These are phyloP conservation scores for bread wheat (Triticum aestivum) DNA, from an alignment of 176 grass and related monocot species.

Conservation along the genomic window DNA sequence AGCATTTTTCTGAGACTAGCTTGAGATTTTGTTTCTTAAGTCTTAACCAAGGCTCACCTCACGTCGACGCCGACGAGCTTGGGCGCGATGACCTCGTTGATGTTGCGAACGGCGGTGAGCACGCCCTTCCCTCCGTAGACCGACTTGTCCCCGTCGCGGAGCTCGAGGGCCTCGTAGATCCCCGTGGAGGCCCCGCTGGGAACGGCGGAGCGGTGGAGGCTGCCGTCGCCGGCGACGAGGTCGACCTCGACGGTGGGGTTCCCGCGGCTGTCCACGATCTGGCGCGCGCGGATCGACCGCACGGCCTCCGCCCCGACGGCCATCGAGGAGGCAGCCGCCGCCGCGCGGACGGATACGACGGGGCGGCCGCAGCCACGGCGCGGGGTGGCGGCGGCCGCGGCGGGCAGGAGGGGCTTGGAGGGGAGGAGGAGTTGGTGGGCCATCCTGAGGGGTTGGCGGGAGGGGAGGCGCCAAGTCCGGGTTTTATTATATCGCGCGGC, in stretches of 20 bases:
- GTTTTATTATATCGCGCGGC: conserved; percentile 9
- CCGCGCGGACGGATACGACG: conserved; percentile 42
- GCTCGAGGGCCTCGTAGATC: conserved; percentile 95
- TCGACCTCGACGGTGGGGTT: conserved; percentile 99
- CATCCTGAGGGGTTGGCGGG: conserved; percentile 5
- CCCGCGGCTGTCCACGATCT: conserved; percentile 96
- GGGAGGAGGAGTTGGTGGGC: conserved; percentile 44
- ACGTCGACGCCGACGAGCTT: conserved; percentile 87
- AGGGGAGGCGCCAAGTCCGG: background rate
- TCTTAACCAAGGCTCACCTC: conserved; percentile 44
- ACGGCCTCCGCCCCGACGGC: conserved; percentile 36
- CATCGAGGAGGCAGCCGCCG: background rate
- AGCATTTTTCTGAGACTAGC: background rate
- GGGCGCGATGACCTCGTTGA: conserved; percentile 82
- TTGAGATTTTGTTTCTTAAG: background rate
- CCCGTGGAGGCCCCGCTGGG: conserved; percentile 94
- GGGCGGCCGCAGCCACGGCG: background rate
- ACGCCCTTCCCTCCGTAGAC: conserved; percentile 95
- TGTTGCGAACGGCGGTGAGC: conserved; percentile 78
- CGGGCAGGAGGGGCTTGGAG: conserved; percentile 41
- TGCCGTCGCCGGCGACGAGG: conserved; percentile 59
- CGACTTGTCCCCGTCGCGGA: conserved; percentile 78
- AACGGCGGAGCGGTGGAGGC: conserved; percentile 80
- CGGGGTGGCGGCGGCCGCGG: conserved; percentile 1
- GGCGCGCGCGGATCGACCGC: conserved; percentile 79